Percentiles rank a stretch among this genome's conserved stretches.
Conservation (phyloP, 163 green algal genomes). For the Smithsoniella earleae region DNA sequence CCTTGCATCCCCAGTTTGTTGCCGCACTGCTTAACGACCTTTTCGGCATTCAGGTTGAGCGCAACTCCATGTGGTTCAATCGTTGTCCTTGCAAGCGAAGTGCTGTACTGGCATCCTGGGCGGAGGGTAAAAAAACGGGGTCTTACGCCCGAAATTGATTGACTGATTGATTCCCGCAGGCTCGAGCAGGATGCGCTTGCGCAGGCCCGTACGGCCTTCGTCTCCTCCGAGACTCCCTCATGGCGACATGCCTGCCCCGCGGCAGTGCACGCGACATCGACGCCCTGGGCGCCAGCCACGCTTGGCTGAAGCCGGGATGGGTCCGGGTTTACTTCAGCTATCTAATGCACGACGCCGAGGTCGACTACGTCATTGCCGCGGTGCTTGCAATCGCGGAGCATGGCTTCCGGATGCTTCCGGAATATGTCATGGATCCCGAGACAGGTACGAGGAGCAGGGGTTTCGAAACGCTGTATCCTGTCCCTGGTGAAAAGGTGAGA, state of each 20-base stretch:
- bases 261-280: too few relatives aligned
- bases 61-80: too few relatives aligned
- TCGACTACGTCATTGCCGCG: conserved; percentile 19
- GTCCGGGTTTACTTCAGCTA: conserved; percentile 28
- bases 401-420: conserved; percentile 1
- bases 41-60: conserved; percentile 9
- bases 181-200: conserved; percentile 22
- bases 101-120: too few relatives aligned
- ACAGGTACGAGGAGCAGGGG: background rate
- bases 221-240: background rate
- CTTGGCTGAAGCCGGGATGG: conserved; percentile 18
- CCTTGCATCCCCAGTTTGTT: conserved; percentile 13
- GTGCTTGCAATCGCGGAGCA: conserved; percentile 2
- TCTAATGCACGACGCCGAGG: background rate
- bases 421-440: background rate
- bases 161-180: too few relatives aligned
- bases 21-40: conserved; percentile 9
- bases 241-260: too few relatives aligned
- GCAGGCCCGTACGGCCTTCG: conserved; percentile 3
- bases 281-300: background rate
- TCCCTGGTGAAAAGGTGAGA: background rate
- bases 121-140: too few relatives aligned
- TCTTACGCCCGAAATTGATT: too few relatives aligned
- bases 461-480: background rate
- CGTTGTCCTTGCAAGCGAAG: too few relatives aligned